Evolutionary conservation across 2,329 filamentous ascomycete species (phyloP).

Genomic region (Drechslerella dactyloides): DNA sequence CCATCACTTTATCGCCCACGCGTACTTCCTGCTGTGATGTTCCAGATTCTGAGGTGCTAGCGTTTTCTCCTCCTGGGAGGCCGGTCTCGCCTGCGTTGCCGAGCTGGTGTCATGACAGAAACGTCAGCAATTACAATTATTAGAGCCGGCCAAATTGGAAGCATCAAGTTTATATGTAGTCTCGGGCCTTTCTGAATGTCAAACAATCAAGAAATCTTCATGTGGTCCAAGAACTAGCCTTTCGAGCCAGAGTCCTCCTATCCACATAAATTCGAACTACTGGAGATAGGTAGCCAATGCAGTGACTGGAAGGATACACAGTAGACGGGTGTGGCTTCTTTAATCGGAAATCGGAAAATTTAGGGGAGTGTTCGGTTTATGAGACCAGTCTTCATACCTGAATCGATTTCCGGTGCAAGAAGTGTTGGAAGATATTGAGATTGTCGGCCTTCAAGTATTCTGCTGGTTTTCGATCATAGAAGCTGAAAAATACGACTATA

Average conservation of each 20-base stretch:
- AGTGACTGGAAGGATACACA: too few species aligned
- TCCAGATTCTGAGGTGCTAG: background rate
- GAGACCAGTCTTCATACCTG: too few species aligned
- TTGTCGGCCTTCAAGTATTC: constrained; percentile 33
- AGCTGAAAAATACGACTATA: constrained; percentile 42
- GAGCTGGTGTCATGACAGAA: background rate
- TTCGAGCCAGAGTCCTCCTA: too few species aligned
- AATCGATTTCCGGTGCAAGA: constrained; percentile 16
- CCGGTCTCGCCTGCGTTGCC: background rate
- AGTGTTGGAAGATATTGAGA: constrained; percentile 21
- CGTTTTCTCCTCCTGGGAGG: background rate
- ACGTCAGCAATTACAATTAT: background rate
- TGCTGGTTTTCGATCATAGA: constrained; percentile 24
- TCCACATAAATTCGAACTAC: too few species aligned
- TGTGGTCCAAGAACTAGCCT: too few species aligned
- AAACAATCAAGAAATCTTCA: too few species aligned
- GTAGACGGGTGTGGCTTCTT: too few species aligned
- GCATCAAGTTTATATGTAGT: too few species aligned
- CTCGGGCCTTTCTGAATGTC: too few species aligned
- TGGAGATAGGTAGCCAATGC: too few species aligned
- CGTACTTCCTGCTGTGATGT: constrained; percentile 1
- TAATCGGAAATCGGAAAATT: too few species aligned
- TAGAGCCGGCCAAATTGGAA: background rate
- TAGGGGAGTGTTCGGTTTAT: too few species aligned
- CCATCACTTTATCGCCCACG: background rate